Percentiles rank a stretch among this genome's conserved stretches.
phyloP scores from a whole-genome alignment of 2,329 filamentous ascomycete species.

The Fusarium stilboides region DNA sequence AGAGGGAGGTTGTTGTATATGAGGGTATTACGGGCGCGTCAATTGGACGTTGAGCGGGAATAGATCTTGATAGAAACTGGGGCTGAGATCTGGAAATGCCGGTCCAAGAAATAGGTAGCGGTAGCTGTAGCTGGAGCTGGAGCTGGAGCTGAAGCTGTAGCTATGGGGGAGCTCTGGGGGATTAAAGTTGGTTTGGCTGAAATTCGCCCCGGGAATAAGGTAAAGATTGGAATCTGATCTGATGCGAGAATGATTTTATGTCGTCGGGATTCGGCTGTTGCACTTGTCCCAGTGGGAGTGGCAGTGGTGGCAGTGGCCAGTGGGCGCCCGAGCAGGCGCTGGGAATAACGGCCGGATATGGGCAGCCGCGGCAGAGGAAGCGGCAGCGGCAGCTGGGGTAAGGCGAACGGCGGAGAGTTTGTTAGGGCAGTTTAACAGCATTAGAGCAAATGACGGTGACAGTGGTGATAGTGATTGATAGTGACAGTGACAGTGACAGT shows the following conservation, averaged over 20 bases:
- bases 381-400: constrained; percentile 34
- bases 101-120: constrained; percentile 28
- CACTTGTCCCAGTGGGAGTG: neutral
- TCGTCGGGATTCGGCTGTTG: constrained; percentile 44
- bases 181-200: constrained; percentile 17
- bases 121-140: constrained; percentile 28
- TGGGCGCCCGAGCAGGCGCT: constrained; percentile 40
- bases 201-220: constrained; percentile 40
- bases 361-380: constrained; percentile 34
- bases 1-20: no score
- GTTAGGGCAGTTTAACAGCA: constrained; percentile 25
- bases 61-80: constrained; percentile 34
- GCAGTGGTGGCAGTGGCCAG: neutral
- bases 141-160: constrained; percentile 32
- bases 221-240: constrained; percentile 32
- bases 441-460: neutral
- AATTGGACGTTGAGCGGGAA: constrained; percentile 27
- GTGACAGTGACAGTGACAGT: constrained; percentile 1
- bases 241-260: constrained; percentile 32
- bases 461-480: constrained; percentile 12
- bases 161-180: constrained; percentile 22
- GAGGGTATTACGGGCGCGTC: constrained; percentile 24
- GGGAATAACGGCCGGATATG: constrained; percentile 51
- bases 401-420: constrained; percentile 29
- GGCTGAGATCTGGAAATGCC: constrained; percentile 35